Percentiles rank a stretch among this genome's conserved stretches.
Conservation (phyloP, 768 basidiomycete species). For the Hericium erinaceus region DNA sequence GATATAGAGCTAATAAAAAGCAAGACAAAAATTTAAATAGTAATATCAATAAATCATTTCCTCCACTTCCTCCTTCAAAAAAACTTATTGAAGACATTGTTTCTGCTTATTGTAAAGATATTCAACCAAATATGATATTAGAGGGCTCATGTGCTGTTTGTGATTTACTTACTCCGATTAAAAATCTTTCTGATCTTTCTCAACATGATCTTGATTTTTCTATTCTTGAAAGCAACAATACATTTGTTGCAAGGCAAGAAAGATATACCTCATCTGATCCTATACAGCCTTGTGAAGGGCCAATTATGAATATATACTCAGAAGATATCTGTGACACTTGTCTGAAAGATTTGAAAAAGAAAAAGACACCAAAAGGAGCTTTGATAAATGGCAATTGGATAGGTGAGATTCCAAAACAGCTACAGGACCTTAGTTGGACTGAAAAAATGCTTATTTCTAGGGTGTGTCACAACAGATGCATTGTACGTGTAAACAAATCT, state of each 20-base stretch:
- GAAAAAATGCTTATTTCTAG: conserved; percentile 24
- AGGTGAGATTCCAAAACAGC: conserved; percentile 22
- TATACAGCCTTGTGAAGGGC: neutral
- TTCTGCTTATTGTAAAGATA: neutral
- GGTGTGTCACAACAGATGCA: conserved; percentile 22
- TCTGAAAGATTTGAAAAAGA: neutral
- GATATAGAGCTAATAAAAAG: no score
- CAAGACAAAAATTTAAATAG: neutral
- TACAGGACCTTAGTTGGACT: conserved; percentile 20
- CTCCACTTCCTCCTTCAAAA: neutral
- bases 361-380: conserved; percentile 17
- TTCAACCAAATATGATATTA: neutral
- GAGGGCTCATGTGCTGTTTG: neutral
- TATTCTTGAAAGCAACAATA: neutral
- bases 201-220: neutral
- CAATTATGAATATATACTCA: neutral
- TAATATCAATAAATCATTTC: neutral
- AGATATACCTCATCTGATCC: neutral
- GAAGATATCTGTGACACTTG: neutral
- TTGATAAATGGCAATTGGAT: conserved; percentile 30
- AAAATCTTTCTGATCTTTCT: neutral
- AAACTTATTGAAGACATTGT: neutral
- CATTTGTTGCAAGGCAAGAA: neutral
- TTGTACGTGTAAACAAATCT: conserved; percentile 20
- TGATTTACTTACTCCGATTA: neutral